Conservation (phyloP, 306 rosid genomes). For the Sicyos baderoa region DNA sequence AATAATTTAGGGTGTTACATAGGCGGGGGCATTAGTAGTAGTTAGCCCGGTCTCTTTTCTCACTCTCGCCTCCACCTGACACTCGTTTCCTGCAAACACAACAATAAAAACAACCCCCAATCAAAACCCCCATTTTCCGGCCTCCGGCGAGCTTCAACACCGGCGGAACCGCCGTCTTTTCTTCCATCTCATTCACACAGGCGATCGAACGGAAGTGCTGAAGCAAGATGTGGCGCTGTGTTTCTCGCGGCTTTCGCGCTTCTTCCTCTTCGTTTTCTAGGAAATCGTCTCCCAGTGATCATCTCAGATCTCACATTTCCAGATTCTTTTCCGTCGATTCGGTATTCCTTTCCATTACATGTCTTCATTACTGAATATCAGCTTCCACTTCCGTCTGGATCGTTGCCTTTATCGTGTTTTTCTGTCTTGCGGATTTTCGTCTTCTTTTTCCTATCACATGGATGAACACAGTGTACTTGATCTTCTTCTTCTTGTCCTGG, state of each 20-base stretch:
- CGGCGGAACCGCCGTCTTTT: not conserved
- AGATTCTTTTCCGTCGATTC: slow-evolving; percentile 61
- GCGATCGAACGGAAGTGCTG: not conserved
- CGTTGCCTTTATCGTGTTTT: not conserved
- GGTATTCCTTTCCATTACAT: slow-evolving; percentile 28
- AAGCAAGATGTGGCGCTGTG: slow-evolving; percentile 76
- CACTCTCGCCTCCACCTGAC: slow-evolving; percentile 3
- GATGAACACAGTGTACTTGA: not conserved
- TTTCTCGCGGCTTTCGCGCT: slow-evolving; percentile 63
- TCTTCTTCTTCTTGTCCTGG: not conserved
- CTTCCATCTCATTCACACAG: not conserved
- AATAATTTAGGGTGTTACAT: no score
- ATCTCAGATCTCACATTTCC: slow-evolving; percentile 57
- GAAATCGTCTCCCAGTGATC: slow-evolving; percentile 33
- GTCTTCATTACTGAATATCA: not conserved
- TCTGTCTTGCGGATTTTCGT: not conserved
- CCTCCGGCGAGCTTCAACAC: not conserved
- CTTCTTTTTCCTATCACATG: not conserved
- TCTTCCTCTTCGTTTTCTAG: slow-evolving; percentile 30
- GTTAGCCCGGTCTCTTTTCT: not conserved
- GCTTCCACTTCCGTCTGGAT: no score
- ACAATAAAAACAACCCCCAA: no score
- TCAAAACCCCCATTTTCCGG: not conserved
- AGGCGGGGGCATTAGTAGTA: not conserved
- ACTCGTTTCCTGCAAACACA: slow-evolving; percentile 13